Base-by-base conservation (phyloP, 768 basidiomycete genomes). In the Boletales sp. region DNA sequence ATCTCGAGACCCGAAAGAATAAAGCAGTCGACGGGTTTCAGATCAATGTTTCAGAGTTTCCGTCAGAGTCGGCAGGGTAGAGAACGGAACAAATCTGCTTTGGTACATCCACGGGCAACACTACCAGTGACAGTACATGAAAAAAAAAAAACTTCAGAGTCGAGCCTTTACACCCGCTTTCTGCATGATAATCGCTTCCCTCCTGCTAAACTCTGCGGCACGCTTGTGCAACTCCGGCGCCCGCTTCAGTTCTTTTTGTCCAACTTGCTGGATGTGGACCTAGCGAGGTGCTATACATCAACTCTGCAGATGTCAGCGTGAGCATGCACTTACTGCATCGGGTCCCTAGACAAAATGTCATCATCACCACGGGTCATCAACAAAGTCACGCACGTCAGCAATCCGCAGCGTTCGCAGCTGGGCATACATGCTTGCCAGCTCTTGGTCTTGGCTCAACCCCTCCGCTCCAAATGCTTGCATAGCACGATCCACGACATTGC, bases 391-490 rank as follows among this genome's bases (percentile, higher is more conserved):
- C 64, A 90, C 90, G 68, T 92, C 90, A 48, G 90, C 90, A 59
- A 91, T 78, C 29, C 95, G 83, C 19, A 99, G 78, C 0, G 94
- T 97, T 47, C 97, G 80, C 56, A 97, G 66, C 9, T 80, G 79
- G 24, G 91, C 88, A 77, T 83, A 97, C 51, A 79, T 77, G 43
- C 68, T 62, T 1, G 95, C 93, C 31, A 99, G 80, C 18, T 82
- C 81, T 32, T 86, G 85, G 60, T 98, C 95, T 70, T 97, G 92
- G 19, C 81, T 89, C 40, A 99, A 72, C 31, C 97, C 97, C 69
- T 97, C 95, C n/a, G 94, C 97, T 45, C 97, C 97, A 60, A 87
- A 93, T 0, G 89, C 76, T 73, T 99, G 97, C 44, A 98, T 97
- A 2, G 93, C 87, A n/a, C 93, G 86, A 71, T 99, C 97, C 35